These are phyloP conservation scores for Klebsormidium nitens DNA, from an alignment of 139 green algal genomes.

Conservation along the genomic window DNA sequence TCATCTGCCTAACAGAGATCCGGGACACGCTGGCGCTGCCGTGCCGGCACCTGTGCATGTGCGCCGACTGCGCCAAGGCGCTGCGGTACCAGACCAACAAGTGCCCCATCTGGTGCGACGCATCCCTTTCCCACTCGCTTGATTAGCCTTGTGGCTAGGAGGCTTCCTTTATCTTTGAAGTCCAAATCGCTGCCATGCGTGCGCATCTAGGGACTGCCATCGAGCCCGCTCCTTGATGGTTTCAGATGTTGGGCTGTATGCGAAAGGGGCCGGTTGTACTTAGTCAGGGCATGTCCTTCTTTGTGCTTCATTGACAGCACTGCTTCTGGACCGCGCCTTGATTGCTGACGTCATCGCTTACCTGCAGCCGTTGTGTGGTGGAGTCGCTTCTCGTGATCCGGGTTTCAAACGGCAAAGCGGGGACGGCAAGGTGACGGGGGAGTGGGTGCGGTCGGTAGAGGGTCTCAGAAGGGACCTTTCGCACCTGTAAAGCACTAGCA, in stretches of 20 bases:
- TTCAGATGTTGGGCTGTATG: not conserved
- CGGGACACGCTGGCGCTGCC: constrained; percentile 91
- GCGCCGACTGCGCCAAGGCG: constrained; percentile 55
- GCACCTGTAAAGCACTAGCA: too few relatives aligned
- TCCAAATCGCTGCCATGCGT: not conserved
- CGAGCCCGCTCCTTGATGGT: not conserved
- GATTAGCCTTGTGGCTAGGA: not conserved
- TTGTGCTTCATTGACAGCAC: too few relatives aligned
- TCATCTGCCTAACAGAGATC: constrained; percentile 89
- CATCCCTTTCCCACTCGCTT: not conserved
- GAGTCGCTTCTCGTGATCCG: constrained; percentile 28
- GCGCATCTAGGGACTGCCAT: not conserved
- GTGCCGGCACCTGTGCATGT: constrained; percentile 98
- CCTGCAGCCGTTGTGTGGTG: constrained; percentile 26
- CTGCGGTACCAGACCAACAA: constrained; percentile 53
- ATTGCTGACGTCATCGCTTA: too few relatives aligned
- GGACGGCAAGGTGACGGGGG: too few relatives aligned
- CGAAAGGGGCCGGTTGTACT: constrained; percentile 4
- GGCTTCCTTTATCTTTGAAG: not conserved
- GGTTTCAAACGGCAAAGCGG: constrained; percentile 3
- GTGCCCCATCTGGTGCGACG: constrained; percentile 83
- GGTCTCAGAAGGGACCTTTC: too few relatives aligned
- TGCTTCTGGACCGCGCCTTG: too few relatives aligned
- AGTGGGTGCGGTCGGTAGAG: too few relatives aligned
- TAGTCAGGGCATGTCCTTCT: not conserved